Base-by-base conservation (phyloP, 2,329 filamentous ascomycete genomes). In the Xylariaceae sp. region DNA sequence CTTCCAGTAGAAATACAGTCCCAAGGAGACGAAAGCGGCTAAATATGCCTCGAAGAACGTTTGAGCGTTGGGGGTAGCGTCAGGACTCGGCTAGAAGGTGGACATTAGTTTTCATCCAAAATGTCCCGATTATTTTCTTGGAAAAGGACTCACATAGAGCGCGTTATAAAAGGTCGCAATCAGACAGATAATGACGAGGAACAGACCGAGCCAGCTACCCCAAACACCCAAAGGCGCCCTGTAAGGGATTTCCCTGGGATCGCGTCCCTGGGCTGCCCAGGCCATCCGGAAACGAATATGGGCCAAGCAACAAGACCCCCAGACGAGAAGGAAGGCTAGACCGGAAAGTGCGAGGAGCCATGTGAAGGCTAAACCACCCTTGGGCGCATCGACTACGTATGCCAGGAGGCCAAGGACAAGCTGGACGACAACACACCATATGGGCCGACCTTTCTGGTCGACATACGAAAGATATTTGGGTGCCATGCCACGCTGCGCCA, bases 241-340 rank as follows among this genome's bases (percentile, higher is more conserved):
- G 60, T 78, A 80, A 2, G 77, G 76, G 40, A 81, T 73, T 62
- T 77, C 72, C 35, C 74, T 72, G 26, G 75, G 66, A 40, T 68
- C 69, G 60, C 80, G 80, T 50, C 83, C 83, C 63, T 85, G 80
- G 12, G 74, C 68, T 58, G 76, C 74, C 84, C 83, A 86, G 11
- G 75, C 82, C 44, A 76, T 69, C 55, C 84, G 80, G 78, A 87
- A 86, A 45, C 81, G 80, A 65, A 86, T 86, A 66, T 86, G 83
- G 0, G 81, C 76, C 2, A 83, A 70, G 68, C 82, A 86, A 66
- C 86, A 83, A 55, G 78, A 86, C 37, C 81, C 84, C 87, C 87
- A 91, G 30, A 87, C 86, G 71, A 91, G 88, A 68, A 91, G 82
- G 57, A 82, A 85, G 2, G 83, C 82, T 7, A 91, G 80, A 50